Evolutionary conservation across 129 eudicot species (phyloP).

Genomic region (Helichrysum umbraculigerum): DNA sequence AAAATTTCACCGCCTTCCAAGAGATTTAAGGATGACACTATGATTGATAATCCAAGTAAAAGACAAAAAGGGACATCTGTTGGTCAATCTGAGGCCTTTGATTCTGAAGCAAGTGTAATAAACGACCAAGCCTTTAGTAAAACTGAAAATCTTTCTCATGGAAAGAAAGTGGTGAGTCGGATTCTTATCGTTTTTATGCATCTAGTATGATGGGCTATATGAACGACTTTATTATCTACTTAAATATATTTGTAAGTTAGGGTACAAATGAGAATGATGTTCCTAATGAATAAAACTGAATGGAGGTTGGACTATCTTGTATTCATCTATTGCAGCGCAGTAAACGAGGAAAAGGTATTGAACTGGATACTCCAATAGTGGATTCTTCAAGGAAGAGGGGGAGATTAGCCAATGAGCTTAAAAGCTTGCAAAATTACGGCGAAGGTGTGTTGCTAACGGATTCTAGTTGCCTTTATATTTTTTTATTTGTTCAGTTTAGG

Average conservation of each 20-base stretch:
- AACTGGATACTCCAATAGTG: constrained; percentile 11
- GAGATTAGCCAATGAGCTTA: constrained; percentile 30
- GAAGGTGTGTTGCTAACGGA: constrained; percentile 36
- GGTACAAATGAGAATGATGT: constrained; percentile 2
- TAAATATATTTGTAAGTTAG: neutral
- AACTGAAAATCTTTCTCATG: constrained; percentile 43
- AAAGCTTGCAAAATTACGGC: constrained; percentile 19
- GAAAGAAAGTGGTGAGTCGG: constrained; percentile 56
- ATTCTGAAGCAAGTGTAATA: constrained; percentile 30
- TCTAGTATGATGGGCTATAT: neutral
- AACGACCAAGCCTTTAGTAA: constrained; percentile 40
- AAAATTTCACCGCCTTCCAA: constrained; percentile 26
- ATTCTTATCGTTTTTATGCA: neutral
- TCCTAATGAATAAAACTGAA: neutral
- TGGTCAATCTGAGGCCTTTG: constrained; percentile 23
- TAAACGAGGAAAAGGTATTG: constrained; percentile 35
- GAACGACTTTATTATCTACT: neutral
- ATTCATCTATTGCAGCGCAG: constrained; percentile 41
- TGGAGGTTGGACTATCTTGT: neutral
- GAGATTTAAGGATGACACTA: constrained; percentile 35
- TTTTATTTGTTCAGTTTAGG: neutral
- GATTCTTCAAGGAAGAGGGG: constrained; percentile 30
- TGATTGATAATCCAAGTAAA: constrained; percentile 27
- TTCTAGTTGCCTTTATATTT: neutral
- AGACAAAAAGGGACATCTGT: constrained; percentile 20